phyloP scores from a whole-genome alignment of 176 grass and related monocot species.

The Guadua angustifolia region DNA sequence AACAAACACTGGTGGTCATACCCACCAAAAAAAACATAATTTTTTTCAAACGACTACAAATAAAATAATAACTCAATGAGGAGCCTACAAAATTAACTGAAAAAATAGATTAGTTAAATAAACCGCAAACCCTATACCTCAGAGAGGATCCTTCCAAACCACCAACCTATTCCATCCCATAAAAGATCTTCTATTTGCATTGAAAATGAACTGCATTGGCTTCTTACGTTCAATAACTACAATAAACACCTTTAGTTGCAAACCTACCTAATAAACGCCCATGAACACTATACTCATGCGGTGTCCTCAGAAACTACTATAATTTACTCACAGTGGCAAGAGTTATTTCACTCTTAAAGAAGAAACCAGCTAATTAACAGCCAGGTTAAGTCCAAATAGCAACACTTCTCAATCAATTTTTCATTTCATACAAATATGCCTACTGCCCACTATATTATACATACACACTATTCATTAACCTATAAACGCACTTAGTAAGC shows the following conservation, averaged over 20 bases:
- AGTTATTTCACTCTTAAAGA: slow-evolving; percentile 6
- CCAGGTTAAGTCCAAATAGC: background rate
- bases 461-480: slow-evolving; percentile 2
- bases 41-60: slow-evolving; percentile 25
- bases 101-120: slow-evolving; percentile 13
- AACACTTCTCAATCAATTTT: background rate
- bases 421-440: background rate
- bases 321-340: background rate
- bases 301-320: slow-evolving; percentile 13
- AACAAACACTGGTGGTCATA: slow-evolving; percentile 20
- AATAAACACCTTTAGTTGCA: background rate
- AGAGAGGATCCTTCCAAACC: background rate
- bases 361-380: background rate
- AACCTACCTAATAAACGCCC: background rate
- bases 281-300: background rate
- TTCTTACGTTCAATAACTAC: background rate
- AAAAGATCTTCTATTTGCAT: background rate
- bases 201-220: slow-evolving; percentile 23
- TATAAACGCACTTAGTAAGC: slow-evolving; percentile 30
- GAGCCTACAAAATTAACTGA: background rate
- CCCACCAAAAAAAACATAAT: background rate
- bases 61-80: slow-evolving; percentile 1
- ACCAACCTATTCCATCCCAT: background rate
- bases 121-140: background rate
- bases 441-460: slow-evolving; percentile 16